phyloP scores from a whole-genome alignment of 257 asterid genomes.

The Penstemon eatonii region DNA sequence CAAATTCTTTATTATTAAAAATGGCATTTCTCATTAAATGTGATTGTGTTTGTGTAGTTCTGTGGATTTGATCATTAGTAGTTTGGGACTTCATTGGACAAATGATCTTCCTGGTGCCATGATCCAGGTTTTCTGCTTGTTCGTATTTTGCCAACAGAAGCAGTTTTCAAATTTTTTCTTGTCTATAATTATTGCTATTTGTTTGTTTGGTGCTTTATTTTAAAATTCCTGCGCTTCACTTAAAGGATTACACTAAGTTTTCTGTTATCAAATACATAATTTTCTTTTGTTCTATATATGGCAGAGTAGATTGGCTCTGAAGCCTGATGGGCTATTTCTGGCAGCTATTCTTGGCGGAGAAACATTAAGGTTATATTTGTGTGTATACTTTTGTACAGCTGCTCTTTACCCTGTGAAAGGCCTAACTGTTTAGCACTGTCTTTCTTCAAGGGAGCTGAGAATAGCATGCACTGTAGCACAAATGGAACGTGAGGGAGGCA shows the following conservation, averaged over 20 bases:
- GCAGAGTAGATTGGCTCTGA: constrained; percentile 91
- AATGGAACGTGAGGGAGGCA: constrained; percentile 98
- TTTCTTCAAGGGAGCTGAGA: constrained; percentile 75
- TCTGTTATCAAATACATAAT: constrained; percentile 7
- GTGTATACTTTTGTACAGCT: constrained; percentile 3
- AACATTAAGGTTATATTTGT: constrained; percentile 63
- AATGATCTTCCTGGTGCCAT: constrained; percentile 98
- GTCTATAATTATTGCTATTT: not conserved
- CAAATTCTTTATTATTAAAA: not conserved
- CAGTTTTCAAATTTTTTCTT: constrained; percentile 12
- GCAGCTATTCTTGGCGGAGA: constrained; percentile 98
- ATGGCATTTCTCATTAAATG: not conserved
- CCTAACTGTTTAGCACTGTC: constrained; percentile 3
- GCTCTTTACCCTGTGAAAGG: constrained; percentile 17
- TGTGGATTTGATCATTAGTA: constrained; percentile 76
- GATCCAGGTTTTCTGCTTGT: constrained; percentile 73
- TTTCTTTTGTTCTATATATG: constrained; percentile 29
- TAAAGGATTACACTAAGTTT: not conserved
- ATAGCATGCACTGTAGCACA: constrained; percentile 94
- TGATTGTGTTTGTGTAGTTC: constrained; percentile 50
- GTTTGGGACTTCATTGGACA: constrained; percentile 99
- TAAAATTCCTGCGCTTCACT: constrained; percentile 10
- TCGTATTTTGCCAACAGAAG: constrained; percentile 10
- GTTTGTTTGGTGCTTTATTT: not conserved
- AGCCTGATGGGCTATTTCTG: constrained; percentile 93